Evolutionary conservation across 495 filamentous ascomycete species (phyloP).

Genomic region (Neurospora sp.): DNA sequence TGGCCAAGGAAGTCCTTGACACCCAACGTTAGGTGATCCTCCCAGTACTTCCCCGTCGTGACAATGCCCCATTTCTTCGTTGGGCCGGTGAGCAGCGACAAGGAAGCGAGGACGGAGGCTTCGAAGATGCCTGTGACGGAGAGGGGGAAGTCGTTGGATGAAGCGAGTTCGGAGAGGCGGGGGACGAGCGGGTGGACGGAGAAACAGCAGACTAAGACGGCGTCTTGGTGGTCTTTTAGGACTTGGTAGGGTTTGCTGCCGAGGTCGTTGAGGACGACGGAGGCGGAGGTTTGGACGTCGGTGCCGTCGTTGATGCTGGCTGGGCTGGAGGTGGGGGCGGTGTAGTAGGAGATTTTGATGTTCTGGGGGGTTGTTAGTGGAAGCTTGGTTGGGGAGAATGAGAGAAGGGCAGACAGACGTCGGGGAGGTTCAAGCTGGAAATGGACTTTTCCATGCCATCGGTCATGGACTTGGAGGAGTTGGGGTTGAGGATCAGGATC

Average conservation of each 20-base stretch:
- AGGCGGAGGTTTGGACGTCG: constrained; percentile 39
- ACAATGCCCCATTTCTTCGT: constrained; percentile 74
- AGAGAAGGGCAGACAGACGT: constrained; percentile 24
- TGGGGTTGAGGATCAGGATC: constrained; percentile 86
- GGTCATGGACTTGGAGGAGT: constrained; percentile 79
- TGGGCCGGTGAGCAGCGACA: constrained; percentile 31
- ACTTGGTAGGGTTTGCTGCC: not conserved
- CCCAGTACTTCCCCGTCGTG: constrained; percentile 78
- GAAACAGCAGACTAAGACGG: constrained; percentile 80
- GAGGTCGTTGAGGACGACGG: constrained; percentile 48
- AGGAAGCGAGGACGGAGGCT: constrained; percentile 53
- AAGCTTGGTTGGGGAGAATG: not conserved
- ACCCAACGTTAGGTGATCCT: constrained; percentile 53
- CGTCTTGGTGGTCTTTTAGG: constrained; percentile 51
- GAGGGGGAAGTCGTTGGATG: not conserved
- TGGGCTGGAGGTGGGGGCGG: constrained; percentile 33
- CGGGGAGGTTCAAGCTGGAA: constrained; percentile 35
- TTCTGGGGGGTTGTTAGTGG: constrained; percentile 16
- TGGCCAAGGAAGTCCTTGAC: constrained; percentile 46
- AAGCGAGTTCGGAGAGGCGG: constrained; percentile 34
- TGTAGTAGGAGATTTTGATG: constrained; percentile 39
- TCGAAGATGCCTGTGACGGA: constrained; percentile 83
- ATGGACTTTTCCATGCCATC: constrained; percentile 58
- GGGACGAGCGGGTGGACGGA: constrained; percentile 75
- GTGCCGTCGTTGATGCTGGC: constrained; percentile 56